These are phyloP conservation scores for Vairimorpha ceranae DNA, from an alignment of 371 early-diverging fungal species.

Conservation along the genomic window DNA sequence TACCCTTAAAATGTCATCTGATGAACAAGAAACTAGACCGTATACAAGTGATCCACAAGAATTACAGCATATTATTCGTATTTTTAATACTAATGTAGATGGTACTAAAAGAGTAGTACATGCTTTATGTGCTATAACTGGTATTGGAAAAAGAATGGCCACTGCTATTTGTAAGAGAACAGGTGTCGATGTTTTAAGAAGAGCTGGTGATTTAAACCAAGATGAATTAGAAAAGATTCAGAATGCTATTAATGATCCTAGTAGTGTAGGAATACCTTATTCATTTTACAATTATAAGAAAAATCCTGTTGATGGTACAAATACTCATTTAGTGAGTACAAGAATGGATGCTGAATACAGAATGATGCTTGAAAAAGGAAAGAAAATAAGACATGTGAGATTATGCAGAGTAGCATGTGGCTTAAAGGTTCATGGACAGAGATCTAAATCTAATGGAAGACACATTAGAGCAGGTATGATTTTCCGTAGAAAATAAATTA, in stretches of 20 bases:
- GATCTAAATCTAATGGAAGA: conserved; percentile 93
- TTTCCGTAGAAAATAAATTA: conserved; percentile 18
- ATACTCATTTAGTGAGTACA: conserved; percentile 83
- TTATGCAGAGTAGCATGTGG: conserved; percentile 65
- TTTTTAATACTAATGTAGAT: conserved; percentile 98
- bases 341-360: conserved; percentile 67
- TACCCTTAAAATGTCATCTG: conserved; percentile 24
- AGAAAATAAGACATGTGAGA: conserved; percentile 61
- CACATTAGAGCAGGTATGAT: conserved; percentile 58
- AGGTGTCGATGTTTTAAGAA: conserved; percentile 82
- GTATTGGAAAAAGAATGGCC: conserved; percentile 92
- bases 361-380: conserved; percentile 62
- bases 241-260: conserved; percentile 79
- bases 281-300: conserved; percentile 96
- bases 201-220: conserved; percentile 86
- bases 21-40: not conserved
- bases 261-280: conserved; percentile 85
- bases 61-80: conserved; percentile 93
- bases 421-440: conserved; percentile 80
- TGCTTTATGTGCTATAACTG: conserved; percentile 91
- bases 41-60: conserved; percentile 52
- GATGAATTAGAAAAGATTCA: conserved; percentile 81
- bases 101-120: conserved; percentile 85
- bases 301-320: conserved; percentile 82
- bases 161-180: conserved; percentile 93